Conservation (phyloP, 2,329 filamentous ascomycete species). For the Cladosporium austrohemisphaericum region DNA sequence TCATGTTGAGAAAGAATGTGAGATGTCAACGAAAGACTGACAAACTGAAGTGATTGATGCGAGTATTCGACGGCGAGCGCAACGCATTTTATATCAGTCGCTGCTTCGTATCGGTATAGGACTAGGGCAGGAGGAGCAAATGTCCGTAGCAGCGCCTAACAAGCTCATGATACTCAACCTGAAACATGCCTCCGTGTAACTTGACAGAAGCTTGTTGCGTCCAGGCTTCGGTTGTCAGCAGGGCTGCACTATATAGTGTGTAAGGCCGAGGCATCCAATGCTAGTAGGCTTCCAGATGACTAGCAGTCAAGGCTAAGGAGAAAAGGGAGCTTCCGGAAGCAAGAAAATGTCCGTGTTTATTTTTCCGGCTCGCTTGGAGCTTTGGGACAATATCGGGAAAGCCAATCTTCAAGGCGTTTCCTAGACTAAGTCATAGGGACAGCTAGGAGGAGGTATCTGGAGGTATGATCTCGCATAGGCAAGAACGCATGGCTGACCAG, state of each 20-base stretch:
- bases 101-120: too few species aligned
- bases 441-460: too few species aligned
- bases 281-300: neutral
- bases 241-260: neutral
- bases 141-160: neutral
- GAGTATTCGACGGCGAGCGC: neutral
- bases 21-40: neutral
- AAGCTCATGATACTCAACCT: neutral
- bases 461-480: too few species aligned
- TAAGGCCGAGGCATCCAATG: neutral
- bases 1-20: constrained; percentile 8
- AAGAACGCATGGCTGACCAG: too few species aligned
- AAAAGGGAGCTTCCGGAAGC: neutral
- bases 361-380: too few species aligned
- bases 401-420: too few species aligned
- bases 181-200: neutral
- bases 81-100: neutral
- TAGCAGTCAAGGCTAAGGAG: neutral
- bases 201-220: neutral
- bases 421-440: too few species aligned
- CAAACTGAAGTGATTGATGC: neutral
- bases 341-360: too few species aligned
- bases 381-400: too few species aligned
- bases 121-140: neutral
- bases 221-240: neutral